These are phyloP conservation scores for Diplodia corticola DNA, from an alignment of 2,329 filamentous ascomycete species.

Conservation along the genomic window DNA sequence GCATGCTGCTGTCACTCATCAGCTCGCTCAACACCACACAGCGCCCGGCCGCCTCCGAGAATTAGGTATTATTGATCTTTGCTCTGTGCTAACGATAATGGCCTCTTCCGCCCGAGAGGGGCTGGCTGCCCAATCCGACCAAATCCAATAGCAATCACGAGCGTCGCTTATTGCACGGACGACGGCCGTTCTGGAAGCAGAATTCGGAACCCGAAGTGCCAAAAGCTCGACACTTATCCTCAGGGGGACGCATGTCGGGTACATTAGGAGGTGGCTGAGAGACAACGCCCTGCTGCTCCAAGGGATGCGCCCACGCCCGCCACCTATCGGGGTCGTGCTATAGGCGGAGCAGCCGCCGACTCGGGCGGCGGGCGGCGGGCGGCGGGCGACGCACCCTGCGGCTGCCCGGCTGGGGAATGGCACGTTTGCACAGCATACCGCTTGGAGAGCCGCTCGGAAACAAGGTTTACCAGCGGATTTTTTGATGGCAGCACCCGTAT, in stretches of 20 bases:
- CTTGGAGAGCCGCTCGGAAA: background rate
- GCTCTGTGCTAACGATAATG: background rate
- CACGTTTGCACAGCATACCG: background rate
- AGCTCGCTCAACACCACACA: background rate
- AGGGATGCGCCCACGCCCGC: background rate
- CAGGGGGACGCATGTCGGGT: constrained; percentile 14
- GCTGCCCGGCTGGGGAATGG: background rate
- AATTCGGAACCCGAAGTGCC: background rate
- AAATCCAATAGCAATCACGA: constrained; percentile 16
- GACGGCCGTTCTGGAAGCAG: constrained; percentile 6
- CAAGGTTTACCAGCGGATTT: background rate
- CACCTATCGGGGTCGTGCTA: background rate
- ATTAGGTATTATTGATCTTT: too few species aligned
- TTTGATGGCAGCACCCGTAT: constrained; percentile 16
- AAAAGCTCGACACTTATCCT: constrained; percentile 4
- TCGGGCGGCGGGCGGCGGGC: background rate
- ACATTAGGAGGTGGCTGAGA: constrained; percentile 21
- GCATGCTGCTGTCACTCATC: background rate
- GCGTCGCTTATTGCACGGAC: constrained; percentile 5
- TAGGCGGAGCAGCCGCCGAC: background rate
- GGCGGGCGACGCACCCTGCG: background rate
- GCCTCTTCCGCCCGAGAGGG: background rate
- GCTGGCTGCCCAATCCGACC: background rate
- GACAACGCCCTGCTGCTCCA: background rate
- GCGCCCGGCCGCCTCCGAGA: background rate